Evolutionary conservation across 768 basidiomycete genomes (phyloP).

Genomic region (Lactifluus hygrophoroides): DNA sequence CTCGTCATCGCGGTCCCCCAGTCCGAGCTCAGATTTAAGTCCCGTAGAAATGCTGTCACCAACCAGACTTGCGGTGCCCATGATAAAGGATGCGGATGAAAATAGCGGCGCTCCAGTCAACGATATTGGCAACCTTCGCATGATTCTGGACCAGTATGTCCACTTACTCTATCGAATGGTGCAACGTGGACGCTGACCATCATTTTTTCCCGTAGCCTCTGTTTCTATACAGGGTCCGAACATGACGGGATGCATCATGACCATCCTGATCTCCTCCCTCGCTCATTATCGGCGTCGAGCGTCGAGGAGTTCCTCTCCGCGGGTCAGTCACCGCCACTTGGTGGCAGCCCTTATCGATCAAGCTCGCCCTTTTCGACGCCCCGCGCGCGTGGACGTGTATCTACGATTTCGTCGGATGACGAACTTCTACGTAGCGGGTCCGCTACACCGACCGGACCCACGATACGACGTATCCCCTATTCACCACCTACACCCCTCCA

Average conservation of each 20-base stretch:
- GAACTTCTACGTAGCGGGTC: conserved; percentile 17
- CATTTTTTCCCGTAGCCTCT: conserved; percentile 49
- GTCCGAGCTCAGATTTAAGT: conserved; percentile 12
- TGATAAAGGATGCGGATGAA: not conserved
- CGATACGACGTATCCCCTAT: not conserved
- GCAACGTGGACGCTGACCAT: conserved; percentile 8
- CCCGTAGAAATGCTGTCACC: not conserved
- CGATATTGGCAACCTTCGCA: conserved; percentile 36
- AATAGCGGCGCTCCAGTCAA: conserved; percentile 4
- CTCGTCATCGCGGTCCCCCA: conserved; percentile 14
- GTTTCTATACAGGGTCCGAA: conserved; percentile 65
- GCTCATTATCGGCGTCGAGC: conserved; percentile 45
- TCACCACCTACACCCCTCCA: conserved; percentile 10
- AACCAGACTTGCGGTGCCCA: not conserved
- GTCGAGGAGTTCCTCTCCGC: conserved; percentile 40
- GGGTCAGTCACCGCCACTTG: conserved; percentile 12
- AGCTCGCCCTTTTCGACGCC: conserved; percentile 13
- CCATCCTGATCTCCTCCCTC: conserved; percentile 29
- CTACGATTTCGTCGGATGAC: conserved; percentile 9
- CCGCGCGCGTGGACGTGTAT: conserved; percentile 3
- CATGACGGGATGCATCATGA: not conserved
- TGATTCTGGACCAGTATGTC: conserved; percentile 57
- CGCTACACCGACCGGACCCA: conserved; percentile 12
- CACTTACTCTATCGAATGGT: not conserved
- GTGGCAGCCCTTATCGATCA: not conserved